Evolutionary conservation across 2,329 filamentous ascomycete species (phyloP).

Genomic region (Hypoxylon sp.): DNA sequence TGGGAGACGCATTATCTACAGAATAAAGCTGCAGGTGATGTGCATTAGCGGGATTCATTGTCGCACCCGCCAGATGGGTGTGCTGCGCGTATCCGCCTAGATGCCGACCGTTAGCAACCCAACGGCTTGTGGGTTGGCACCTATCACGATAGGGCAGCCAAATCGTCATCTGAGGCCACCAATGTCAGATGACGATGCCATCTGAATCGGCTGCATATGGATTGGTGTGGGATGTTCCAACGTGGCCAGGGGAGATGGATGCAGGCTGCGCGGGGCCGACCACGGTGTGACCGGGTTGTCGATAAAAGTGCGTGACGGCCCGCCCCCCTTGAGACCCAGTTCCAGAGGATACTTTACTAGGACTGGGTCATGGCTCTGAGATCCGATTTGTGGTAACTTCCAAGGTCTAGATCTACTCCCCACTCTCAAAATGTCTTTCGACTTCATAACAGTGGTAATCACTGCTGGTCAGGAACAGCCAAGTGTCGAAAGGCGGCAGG

Average conservation of each 20-base stretch:
- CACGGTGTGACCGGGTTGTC: constrained; percentile 39
- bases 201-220: constrained; percentile 39
- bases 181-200: constrained; percentile 49
- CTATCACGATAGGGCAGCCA: constrained; percentile 39
- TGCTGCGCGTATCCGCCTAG: constrained; percentile 40
- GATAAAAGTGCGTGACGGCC: constrained; percentile 44
- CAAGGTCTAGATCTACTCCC: constrained; percentile 12
- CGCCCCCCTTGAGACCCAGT: constrained; percentile 28
- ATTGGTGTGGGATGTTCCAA: constrained; percentile 44
- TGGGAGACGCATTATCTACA: constrained; percentile 43
- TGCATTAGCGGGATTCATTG: constrained; percentile 48
- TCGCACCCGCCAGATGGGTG: constrained; percentile 40
- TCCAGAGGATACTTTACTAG: constrained; percentile 25
- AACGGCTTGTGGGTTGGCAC: constrained; percentile 44
- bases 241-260: constrained; percentile 33
- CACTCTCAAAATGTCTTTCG: constrained; percentile 30
- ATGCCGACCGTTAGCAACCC: constrained; percentile 44
- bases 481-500: constrained; percentile 45
- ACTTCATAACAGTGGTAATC: constrained; percentile 22
- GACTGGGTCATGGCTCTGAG: constrained; percentile 32
- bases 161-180: constrained; percentile 42
- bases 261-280: constrained; percentile 30
- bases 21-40: constrained; percentile 34
- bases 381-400: constrained; percentile 35
- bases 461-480: constrained; percentile 16